These are phyloP conservation scores for Tephrocybe rancida DNA, from an alignment of 768 basidiomycete species.

Conservation along the genomic window DNA sequence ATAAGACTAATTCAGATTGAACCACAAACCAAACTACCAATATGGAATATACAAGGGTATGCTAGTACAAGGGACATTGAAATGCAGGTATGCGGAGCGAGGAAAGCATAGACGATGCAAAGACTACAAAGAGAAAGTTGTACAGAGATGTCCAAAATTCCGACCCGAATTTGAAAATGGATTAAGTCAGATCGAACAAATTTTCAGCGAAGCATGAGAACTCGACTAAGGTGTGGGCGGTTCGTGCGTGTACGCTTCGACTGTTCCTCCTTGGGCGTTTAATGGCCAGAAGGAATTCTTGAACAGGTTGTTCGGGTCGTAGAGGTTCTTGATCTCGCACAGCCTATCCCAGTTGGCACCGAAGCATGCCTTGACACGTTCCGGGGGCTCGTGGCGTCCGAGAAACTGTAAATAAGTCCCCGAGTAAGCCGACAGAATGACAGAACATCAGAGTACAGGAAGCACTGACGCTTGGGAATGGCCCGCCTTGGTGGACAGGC, in stretches of 20 bases:
- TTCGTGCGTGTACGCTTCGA: constrained; percentile 65
- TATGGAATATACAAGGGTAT: too few species aligned
- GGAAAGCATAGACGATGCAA: too few species aligned
- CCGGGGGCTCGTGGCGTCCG: constrained; percentile 66
- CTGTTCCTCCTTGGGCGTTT: constrained; percentile 51
- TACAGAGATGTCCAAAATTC: too few species aligned
- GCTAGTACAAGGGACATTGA: too few species aligned
- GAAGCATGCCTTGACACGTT: constrained; percentile 66
- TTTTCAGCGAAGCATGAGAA: not conserved
- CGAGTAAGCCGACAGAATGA: constrained; percentile 13
- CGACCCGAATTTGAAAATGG: not conserved
- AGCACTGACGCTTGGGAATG: constrained; percentile 72
- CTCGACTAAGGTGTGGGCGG: constrained; percentile 46
- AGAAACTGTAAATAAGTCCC: constrained; percentile 56
- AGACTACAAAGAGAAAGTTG: too few species aligned
- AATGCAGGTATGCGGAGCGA: too few species aligned
- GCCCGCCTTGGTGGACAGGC: constrained; percentile 75
- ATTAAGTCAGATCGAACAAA: not conserved
- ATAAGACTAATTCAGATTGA: too few species aligned
- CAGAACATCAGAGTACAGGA: not conserved
- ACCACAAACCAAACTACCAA: too few species aligned
- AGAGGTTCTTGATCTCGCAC: constrained; percentile 66
- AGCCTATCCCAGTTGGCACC: constrained; percentile 78
- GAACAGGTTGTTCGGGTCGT: constrained; percentile 81
- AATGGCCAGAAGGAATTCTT: constrained; percentile 82